Evolutionary conservation across 306 rosid species (phyloP).

Genomic region (Prunus padus): DNA sequence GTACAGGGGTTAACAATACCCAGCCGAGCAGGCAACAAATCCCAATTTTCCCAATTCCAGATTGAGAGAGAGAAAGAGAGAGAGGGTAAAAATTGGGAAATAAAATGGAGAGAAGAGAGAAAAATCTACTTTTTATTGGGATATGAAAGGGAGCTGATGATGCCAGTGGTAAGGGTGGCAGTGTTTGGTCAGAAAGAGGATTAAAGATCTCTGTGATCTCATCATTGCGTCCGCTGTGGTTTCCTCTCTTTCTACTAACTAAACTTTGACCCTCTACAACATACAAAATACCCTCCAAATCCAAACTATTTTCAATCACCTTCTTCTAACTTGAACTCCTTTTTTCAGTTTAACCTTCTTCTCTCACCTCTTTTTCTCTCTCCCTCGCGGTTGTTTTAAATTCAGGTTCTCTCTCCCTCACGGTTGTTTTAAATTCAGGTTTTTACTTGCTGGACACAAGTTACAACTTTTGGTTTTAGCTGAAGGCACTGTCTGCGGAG

Average conservation of each 20-base stretch:
- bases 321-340: neutral
- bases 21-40: slow-evolving; percentile 32
- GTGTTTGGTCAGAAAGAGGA: slow-evolving; percentile 66
- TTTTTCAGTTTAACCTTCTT: neutral
- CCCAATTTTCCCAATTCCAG: slow-evolving; percentile 14
- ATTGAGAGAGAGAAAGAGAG: neutral
- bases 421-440: neutral
- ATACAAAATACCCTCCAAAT: slow-evolving; percentile 7
- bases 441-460: slow-evolving; percentile 34
- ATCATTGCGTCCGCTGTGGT: slow-evolving; percentile 45
- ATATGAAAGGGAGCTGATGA: slow-evolving; percentile 41
- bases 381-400: neutral
- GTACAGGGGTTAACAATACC: slow-evolving; percentile 29
- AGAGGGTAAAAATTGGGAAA: neutral
- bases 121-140: slow-evolving; percentile 40
- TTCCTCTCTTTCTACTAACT: slow-evolving; percentile 25
- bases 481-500: slow-evolving; percentile 7
- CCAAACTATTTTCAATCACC: neutral
- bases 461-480: slow-evolving; percentile 28
- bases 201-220: slow-evolving; percentile 54
- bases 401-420: neutral
- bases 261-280: neutral
- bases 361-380: neutral
- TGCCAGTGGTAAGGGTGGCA: slow-evolving; percentile 51
- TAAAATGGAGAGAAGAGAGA: neutral